phyloP scores from a whole-genome alignment of 2,329 filamentous ascomycete species.

The Pseudocercospora fuligena region DNA sequence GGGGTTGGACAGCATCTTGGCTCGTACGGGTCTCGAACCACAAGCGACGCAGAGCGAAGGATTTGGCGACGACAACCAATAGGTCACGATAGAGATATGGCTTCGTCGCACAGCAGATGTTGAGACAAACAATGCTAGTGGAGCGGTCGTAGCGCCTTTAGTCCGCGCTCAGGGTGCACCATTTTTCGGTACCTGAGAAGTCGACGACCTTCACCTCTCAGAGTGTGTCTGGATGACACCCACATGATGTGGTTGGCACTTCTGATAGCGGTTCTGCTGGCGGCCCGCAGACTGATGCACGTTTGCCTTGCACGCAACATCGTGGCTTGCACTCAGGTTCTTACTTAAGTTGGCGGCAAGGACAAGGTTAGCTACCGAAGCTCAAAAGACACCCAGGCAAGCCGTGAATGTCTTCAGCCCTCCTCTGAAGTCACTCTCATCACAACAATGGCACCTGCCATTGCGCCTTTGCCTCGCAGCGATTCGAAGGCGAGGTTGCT shows the following conservation, averaged over 20 bases:
- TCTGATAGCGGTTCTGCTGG: neutral
- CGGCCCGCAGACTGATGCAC: neutral
- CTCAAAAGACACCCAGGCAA: neutral
- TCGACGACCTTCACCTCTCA: neutral
- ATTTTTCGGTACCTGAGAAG: neutral
- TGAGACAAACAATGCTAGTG: neutral
- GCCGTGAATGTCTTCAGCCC: neutral
- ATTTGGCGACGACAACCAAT: neutral
- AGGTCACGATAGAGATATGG: neutral
- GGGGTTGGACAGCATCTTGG: neutral
- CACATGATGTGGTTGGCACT: neutral
- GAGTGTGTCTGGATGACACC: neutral
- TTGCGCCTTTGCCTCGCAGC: constrained; percentile 44
- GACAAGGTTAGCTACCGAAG: neutral
- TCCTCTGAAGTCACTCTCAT: neutral
- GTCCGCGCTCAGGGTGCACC: neutral
- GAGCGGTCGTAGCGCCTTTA: neutral
- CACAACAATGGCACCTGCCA: constrained; percentile 29
- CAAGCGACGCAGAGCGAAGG: neutral
- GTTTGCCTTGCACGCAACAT: neutral
- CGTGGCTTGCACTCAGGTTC: neutral
- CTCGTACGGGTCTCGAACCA: neutral
- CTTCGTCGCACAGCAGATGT: neutral
- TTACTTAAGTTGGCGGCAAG: neutral
- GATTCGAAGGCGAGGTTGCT: constrained; percentile 49